These are phyloP conservation scores for Backusella liffmaniae DNA, from an alignment of 192 early-diverging fungal genomes.

Conservation along the genomic window DNA sequence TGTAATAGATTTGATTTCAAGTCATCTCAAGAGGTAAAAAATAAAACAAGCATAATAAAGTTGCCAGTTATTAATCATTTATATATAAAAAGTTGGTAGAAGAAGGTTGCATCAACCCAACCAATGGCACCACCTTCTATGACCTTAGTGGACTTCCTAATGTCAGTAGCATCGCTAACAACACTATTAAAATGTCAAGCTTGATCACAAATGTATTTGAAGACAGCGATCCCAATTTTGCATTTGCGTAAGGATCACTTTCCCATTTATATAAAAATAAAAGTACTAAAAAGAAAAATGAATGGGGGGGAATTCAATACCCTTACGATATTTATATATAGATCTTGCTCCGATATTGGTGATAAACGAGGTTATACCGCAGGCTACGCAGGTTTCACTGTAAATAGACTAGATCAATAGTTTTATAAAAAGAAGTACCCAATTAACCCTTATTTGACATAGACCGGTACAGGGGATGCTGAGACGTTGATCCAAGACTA, in stretches of 20 bases:
- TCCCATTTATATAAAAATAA: neutral
- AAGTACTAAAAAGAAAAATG: neutral
- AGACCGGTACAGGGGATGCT: conserved; percentile 32
- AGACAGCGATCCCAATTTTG: conserved; percentile 27
- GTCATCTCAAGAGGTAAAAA: neutral
- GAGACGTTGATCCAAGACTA: conserved; percentile 18
- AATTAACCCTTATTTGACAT: neutral
- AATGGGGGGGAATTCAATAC: neutral
- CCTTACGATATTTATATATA: neutral
- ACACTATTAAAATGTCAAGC: conserved; percentile 24
- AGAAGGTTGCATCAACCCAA: conserved; percentile 8
- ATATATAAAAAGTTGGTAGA: neutral
- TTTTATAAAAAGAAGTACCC: too few species aligned
- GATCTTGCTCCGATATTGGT: conserved; percentile 15
- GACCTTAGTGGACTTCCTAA: conserved; percentile 19
- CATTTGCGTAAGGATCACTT: conserved; percentile 16
- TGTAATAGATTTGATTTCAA: conserved; percentile 8
- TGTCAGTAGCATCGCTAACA: neutral
- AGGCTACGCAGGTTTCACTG: conserved; percentile 33
- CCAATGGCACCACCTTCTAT: conserved; percentile 23
- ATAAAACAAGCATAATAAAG: neutral
- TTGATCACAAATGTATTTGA: conserved; percentile 37
- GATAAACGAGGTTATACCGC: conserved; percentile 29
- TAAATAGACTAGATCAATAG: neutral
- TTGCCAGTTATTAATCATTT: neutral